A percentile compares a stretch with the other conserved stretches of the same genome.
Conservation (phyloP, 192 early-diverging fungal species). For the Neocallimastix lanati region DNA sequence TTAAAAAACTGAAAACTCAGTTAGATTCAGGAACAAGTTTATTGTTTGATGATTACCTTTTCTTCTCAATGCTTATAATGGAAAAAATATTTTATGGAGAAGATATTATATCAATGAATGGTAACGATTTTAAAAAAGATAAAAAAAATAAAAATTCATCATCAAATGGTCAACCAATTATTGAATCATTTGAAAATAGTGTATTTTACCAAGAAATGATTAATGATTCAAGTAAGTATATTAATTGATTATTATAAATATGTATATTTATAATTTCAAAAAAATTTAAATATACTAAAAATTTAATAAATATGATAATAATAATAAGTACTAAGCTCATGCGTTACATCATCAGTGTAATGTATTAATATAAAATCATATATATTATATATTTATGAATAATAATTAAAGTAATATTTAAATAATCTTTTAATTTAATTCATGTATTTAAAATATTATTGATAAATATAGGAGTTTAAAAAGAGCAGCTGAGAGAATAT, state of each 20-base stretch:
- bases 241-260: too few relatives aligned
- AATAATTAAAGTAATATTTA: too few relatives aligned
- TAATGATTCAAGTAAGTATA: background rate
- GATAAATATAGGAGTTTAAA: background rate
- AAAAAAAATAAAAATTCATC: background rate
- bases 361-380: too few relatives aligned
- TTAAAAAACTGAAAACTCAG: background rate
- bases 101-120: background rate
- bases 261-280: too few relatives aligned
- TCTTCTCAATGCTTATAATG: background rate
- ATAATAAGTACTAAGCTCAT: too few relatives aligned
- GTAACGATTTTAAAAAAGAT: background rate
- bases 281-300: too few relatives aligned
- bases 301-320: too few relatives aligned
- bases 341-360: too few relatives aligned
- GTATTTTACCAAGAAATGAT: background rate
- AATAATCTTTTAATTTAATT: too few relatives aligned
- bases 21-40: background rate
- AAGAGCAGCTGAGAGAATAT: background rate
- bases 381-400: too few relatives aligned
- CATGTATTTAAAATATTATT: too few relatives aligned
- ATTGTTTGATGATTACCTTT: background rate
- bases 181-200: background rate
- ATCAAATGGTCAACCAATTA: background rate
- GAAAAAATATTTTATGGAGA: background rate